Evolutionary conservation across 306 rosid genomes (phyloP), one percentile per base, ranked within the genome.

Genomic region (Acacia acuminata): DNA sequence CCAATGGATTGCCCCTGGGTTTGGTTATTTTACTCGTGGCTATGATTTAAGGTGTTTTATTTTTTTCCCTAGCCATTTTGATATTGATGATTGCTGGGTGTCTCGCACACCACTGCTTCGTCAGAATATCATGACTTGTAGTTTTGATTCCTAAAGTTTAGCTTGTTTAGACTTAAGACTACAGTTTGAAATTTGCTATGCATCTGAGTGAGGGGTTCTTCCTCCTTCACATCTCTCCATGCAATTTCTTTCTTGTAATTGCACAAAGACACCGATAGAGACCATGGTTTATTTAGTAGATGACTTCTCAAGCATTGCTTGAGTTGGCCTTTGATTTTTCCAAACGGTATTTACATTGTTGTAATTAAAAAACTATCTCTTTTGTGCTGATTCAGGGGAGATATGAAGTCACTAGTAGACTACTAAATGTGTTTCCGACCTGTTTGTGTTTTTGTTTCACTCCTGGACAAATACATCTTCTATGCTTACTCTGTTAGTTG

Each of bases 101-200:
- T 38, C 4, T 75, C 10, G 47, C 65, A 44, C 65, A 27, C 10
- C 65, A 34, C 24, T 73, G 5, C 51, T 34, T 36, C 14, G 22
- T 58, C 19, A 43, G 80, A 43, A 17, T 61, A 9, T 61, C 65
- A 25, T 60, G 55, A 43, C 10, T 43, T 58, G 43, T 25, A 77
- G 27, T 61, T 61, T 56, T 42, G 71, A 61, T 25, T 40, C 30
- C 56, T 61, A 34, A 76, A 42, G 32, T 56, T 55, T 38, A 55
- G 79, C 47, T 75, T 75, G 50, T 75, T 53, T 75, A 55, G 32
- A 17, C 30, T 74, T 53, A 34, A 53, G 20, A 17, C 30, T n/a
- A 36, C n/a, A 51, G 19, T 75, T 36, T 53, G 68, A 56, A 36
- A 56, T 36, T 75, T 34, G 34, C 8, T 34, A 53, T 14, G 70